Base-by-base conservation (phyloP, 352 stramenopile genomes). In the Globisporangium recalcitrans region DNA sequence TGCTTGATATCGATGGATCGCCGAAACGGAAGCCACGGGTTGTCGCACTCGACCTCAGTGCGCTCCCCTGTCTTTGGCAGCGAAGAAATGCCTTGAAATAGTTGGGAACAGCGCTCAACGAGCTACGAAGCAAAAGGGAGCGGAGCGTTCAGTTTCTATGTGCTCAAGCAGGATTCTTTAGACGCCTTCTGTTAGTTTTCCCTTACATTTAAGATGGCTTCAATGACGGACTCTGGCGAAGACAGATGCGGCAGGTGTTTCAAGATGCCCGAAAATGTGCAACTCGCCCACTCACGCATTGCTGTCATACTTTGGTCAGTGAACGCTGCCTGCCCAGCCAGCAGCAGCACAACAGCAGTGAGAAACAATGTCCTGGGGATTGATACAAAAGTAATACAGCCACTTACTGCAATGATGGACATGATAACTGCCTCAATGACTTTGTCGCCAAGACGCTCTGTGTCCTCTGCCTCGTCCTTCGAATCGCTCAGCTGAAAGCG, bases 21-120 rank as follows among this genome's bases (percentile, higher is more conserved):
- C n/a, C 77, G 67, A 64, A 87, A 82, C 6, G 77, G 79, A 9
- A 84, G 73, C 79, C 79, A 88, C 14, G 70, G 49, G n/a, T 55
- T 22, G 21, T 69, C 64, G 4, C 53, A 22, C 42, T 75, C 71
- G 8, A 42, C 21, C 1, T 62, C 62, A 2, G 7, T 16, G 22
- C 52, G 26, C n/a, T 32, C 44, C 14, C 26, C 44, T 32, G 29
- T 49, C 14, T 13, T 5, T 31, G 47, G 5, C 8, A 27, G 34
- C 4, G 32, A 46, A 21, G 24, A 3, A 16, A 14, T 13, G 21
- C 1, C 26, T 40, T n/a, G 24, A 48, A n/a, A 5, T 22, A 16
- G 21, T 13, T 57, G 55, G 10, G 38, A 58, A n/a, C 27, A 24
- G 31, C 29, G n/a, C 22, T 58, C 47, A 29, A 44, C 21, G 19